Base-by-base conservation (phyloP, 2,329 filamentous ascomycete genomes). In the Talaromyces sp. region DNA sequence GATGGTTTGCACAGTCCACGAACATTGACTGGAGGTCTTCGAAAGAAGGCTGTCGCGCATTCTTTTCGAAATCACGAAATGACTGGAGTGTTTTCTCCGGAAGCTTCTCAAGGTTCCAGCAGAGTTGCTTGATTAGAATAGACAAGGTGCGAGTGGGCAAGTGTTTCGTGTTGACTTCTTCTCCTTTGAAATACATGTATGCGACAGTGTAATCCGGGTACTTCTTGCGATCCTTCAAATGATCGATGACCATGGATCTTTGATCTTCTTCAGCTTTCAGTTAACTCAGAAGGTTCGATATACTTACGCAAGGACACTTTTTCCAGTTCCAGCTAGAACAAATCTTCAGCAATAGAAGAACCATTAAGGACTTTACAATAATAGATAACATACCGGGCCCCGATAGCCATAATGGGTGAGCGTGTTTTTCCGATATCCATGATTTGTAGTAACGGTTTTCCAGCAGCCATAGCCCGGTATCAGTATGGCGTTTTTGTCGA, bases 181-280 rank as follows among this genome's bases (percentile, higher is more conserved):
- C 61, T 24, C 61, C 58, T 57, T 51, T 60, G 26, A 60, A 54
- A 27, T 62, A 62, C 8, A 46, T 24, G 51, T 59, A 62, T 51
- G 35, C 61, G n/a, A 46, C n/a, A 7, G 41, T 46, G 41, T 46
- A 21, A 46, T 46, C 19, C 3, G 59, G 21, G 11, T 41, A 19
- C 14, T 56, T 0, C 8, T 48, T 19, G 2, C 38, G 17, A 19
- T 60, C 24, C 19, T 17, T 56, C 4, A 60, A 57, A 43, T 54
- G 53, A 11, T 62, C 61, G 3, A 62, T 60, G 3, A 62, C n/a
- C 24, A 60, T 57, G 14, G 61, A 62, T n/a, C 61, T 61, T 27
- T n/a, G 41, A 43, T n/a, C n/a, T 10, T 8, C 21, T 24, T 32
- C 26, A 48, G 31, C 10, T 1, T 9, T 41, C 8, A 32, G 19